Evolutionary conservation across 2,329 filamentous ascomycete genomes (phyloP).

Genomic region (Penicillium sp.): DNA sequence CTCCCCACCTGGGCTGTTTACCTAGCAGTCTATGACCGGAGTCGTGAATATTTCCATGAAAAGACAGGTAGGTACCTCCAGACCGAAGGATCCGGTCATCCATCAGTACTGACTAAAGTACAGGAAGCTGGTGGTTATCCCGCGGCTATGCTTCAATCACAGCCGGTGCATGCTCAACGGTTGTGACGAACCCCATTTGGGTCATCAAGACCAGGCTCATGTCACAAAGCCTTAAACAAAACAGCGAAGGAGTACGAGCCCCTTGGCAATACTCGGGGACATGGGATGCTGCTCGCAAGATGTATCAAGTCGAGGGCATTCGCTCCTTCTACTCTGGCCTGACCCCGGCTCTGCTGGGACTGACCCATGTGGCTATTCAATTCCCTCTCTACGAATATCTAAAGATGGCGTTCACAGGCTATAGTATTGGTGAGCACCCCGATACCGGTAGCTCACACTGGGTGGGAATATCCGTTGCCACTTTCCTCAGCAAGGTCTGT

Average conservation of each 20-base stretch:
- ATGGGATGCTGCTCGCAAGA: constrained; percentile 87
- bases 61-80: constrained; percentile 55
- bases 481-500: constrained; percentile 88
- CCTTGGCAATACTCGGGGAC: constrained; percentile 88
- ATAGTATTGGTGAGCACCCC: constrained; percentile 74
- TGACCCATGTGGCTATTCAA: constrained; percentile 94
- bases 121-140: constrained; percentile 72
- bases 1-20: constrained; percentile 98
- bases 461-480: constrained; percentile 79
- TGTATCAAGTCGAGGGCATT: constrained; percentile 88
- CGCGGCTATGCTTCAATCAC: constrained; percentile 87
- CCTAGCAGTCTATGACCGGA: constrained; percentile 92
- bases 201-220: constrained; percentile 98
- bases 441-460: constrained; percentile 66
- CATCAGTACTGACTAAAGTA: constrained; percentile 11
- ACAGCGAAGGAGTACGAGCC: constrained; percentile 50
- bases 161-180: constrained; percentile 86
- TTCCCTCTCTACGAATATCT: constrained; percentile 95
- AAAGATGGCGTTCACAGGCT: constrained; percentile 84
- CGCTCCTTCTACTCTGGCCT: constrained; percentile 93
- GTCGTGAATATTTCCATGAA: constrained; percentile 69
- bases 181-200: constrained; percentile 97
- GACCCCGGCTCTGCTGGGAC: constrained; percentile 82
- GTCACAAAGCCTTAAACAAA: constrained; percentile 70
- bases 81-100: neutral